Evolutionary conservation across 805 yeast species (phyloP), one percentile per base, ranked within the genome.

Genomic region (Sungouiozyma ichnusensis): DNA sequence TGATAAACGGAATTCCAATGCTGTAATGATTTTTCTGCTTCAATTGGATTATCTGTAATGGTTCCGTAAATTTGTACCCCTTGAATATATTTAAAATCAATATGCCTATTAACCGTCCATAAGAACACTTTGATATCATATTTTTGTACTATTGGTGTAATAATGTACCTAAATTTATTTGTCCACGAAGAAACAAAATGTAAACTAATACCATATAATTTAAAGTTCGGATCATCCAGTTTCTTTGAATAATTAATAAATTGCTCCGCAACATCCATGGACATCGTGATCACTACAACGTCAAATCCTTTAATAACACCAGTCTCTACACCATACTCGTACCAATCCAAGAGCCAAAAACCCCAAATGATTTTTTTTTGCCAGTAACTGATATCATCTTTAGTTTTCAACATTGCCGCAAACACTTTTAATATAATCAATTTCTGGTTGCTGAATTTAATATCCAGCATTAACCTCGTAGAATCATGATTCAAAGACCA

Each of bases 161-260:
- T 36, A 2, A 48, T 17, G 0, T 44, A 45, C 44, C 46, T 54
- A 48, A 55, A 74, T 54, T 45, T 67, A 48, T 41, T 50, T 3
- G 63, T 67, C 76, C 72, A 67, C 55, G 74, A 70, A 53, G 70
- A 66, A 53, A 69, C 53, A 66, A 62, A 39, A 31, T 65, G 55
- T 11, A 66, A 40, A 13, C 86, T 79, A 35, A 80, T 72, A 27
- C 79, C 83, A 20, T 68, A 66, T 41, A 79, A 67, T 58, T 74
- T 77, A 51, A 67, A 68, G 50, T 74, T 74, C 16, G 55, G 48
- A 38, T 62, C 50, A 7, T 67, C 62, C 33, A 68, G 48, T 36
- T 62, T 48, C 35, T 59, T 48, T 20, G 72, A 64, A 36, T 71
- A 72, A 38, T 58, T 45, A 16, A 66, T 50, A 16, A 66, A 62